These are phyloP conservation scores for Circinella umbellata DNA, from an alignment of 371 early-diverging fungal genomes.

Conservation along the genomic window DNA sequence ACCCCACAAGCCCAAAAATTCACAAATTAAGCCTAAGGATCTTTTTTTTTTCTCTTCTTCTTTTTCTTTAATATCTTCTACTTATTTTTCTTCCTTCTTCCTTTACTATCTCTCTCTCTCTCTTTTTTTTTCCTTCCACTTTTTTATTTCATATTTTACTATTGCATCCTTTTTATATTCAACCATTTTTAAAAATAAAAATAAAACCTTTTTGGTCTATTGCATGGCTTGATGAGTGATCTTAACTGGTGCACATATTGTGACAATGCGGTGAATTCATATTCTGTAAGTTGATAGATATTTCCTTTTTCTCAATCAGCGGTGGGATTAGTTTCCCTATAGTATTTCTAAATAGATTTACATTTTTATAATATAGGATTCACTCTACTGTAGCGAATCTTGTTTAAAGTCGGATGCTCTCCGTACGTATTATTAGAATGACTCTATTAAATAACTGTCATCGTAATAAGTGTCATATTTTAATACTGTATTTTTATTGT, in stretches of 20 bases:
- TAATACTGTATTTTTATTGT: too few relatives aligned
- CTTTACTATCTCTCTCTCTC: too few relatives aligned
- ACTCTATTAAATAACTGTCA: too few relatives aligned
- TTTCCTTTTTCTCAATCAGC: not conserved
- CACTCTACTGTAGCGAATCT: constrained; percentile 39
- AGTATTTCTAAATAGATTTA: not conserved
- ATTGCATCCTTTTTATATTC: not conserved
- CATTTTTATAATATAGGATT: constrained; percentile 23
- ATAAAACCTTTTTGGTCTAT: not conserved
- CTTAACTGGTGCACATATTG: constrained; percentile 29
- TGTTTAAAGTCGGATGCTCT: constrained; percentile 31
- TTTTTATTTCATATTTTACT: not conserved
- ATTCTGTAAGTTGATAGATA: constrained; percentile 20
- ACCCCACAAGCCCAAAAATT: too few relatives aligned
- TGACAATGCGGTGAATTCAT: constrained; percentile 26
- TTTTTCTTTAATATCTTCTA: too few relatives aligned
- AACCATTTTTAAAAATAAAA: not conserved
- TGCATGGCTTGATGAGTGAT: constrained; percentile 21
- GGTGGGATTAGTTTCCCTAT: not conserved
- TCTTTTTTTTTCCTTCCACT: not conserved
- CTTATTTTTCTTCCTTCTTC: too few relatives aligned
- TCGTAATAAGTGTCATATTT: too few relatives aligned
- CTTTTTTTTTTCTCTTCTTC: too few relatives aligned
- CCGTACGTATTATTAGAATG: too few relatives aligned
- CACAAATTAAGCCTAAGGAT: too few relatives aligned